A percentile compares a stretch with the other conserved stretches of the same genome.
Evolutionary conservation across 352 stramenopile species (phyloP).

Genomic region (Globisporangium okanoganense): DNA sequence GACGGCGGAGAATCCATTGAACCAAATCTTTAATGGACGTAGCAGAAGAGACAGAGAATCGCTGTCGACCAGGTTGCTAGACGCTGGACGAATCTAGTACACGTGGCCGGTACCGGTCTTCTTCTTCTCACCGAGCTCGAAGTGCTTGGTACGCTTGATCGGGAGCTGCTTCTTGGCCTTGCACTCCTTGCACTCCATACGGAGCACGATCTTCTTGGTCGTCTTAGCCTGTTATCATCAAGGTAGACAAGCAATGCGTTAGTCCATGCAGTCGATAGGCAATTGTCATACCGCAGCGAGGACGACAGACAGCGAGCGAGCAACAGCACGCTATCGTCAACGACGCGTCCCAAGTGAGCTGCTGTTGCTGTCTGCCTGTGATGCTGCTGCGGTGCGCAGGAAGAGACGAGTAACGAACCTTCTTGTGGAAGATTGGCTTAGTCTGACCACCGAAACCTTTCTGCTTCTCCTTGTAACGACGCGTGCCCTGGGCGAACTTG

Average conservation of each 20-base stretch:
- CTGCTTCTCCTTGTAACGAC: slow-evolving; percentile 99
- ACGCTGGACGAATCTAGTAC: slow-evolving; percentile 87
- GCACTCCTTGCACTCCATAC: slow-evolving; percentile 99
- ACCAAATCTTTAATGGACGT: slow-evolving; percentile 22
- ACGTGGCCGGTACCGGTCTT: slow-evolving; percentile 92
- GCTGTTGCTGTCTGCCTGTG: background rate
- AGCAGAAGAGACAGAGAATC: slow-evolving; percentile 19
- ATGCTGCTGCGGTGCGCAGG: background rate
- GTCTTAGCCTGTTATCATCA: slow-evolving; percentile 92
- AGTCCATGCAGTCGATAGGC: background rate
- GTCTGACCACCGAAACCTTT: slow-evolving; percentile 99
- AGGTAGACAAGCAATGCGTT: background rate
- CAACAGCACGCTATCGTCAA: background rate
- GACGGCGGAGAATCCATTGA: slow-evolving; percentile 4
- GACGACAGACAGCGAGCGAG: background rate
- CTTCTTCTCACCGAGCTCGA: slow-evolving; percentile 99
- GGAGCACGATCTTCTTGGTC: slow-evolving; percentile 95
- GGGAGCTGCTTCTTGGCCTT: slow-evolving; percentile 99
- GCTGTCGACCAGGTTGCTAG: slow-evolving; percentile 10
- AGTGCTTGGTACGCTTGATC: slow-evolving; percentile 99
- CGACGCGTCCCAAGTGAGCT: background rate
- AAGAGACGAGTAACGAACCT: slow-evolving; percentile 40
- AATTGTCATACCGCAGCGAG: background rate
- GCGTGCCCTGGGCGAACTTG: slow-evolving; percentile 97
- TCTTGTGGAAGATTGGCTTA: slow-evolving; percentile 99